Percentiles rank a stretch among this genome's conserved stretches.
These are phyloP conservation scores for Podaxis pistillaris DNA, from an alignment of 768 basidiomycete genomes.

Conservation along the genomic window DNA sequence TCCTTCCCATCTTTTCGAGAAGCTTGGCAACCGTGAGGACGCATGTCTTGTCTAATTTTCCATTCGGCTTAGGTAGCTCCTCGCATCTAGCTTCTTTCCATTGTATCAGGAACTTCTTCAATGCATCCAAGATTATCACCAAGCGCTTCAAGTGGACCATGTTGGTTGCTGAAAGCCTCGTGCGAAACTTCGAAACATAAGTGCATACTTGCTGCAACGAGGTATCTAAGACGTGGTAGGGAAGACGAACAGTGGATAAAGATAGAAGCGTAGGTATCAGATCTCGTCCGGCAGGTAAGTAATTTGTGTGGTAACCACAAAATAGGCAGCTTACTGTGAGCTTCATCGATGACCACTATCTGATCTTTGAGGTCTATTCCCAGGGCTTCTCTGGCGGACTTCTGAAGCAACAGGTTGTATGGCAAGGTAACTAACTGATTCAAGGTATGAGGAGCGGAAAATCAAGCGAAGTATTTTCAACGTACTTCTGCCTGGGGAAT, in stretches of 20 bases:
- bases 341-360: conserved; percentile 92
- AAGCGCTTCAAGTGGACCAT: conserved; percentile 80
- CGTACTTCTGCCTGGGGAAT: conserved; percentile 88
- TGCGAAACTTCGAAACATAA: conserved; percentile 78
- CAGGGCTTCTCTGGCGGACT: conserved; percentile 79
- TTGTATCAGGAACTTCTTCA: conserved; percentile 56
- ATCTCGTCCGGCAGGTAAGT: conserved; percentile 44
- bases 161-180: conserved; percentile 71
- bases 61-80: conserved; percentile 18
- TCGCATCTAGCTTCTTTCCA: conserved; percentile 43
- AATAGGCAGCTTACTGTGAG: conserved; percentile 70
- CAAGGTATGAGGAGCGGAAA: not conserved
- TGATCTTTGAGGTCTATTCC: conserved; percentile 85
- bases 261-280: conserved; percentile 88
- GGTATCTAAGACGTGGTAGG: conserved; percentile 50
- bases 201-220: conserved; percentile 74
- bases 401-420: conserved; percentile 88
- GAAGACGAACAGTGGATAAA: conserved; percentile 71
- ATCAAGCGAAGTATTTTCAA: not conserved
- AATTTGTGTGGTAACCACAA: not conserved
- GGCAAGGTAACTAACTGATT: conserved; percentile 84
- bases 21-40: conserved; percentile 72
- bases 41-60: conserved; percentile 36
- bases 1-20: conserved; percentile 62
- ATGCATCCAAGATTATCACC: conserved; percentile 65